Percentiles rank a stretch among this genome's conserved stretches.
phyloP scores from a whole-genome alignment of 371 early-diverging fungal genomes.

The Coemansia sp. region DNA sequence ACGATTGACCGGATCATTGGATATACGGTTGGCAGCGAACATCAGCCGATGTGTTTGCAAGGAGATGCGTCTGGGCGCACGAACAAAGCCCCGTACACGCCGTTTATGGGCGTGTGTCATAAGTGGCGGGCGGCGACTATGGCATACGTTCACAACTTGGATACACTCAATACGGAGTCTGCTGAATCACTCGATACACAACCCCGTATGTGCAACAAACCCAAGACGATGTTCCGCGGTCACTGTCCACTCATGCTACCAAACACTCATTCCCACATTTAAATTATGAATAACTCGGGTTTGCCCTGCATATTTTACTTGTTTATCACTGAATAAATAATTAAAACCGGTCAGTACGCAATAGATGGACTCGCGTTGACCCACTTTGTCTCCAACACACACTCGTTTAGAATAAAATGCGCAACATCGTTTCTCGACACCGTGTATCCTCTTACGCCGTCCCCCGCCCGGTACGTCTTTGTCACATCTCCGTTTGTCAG shows the following conservation, averaged over 20 bases:
- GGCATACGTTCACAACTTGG: background rate
- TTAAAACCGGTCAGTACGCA: conserved; percentile 24
- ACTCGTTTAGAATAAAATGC: conserved; percentile 53
- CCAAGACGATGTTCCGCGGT: background rate
- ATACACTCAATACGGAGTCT: background rate
- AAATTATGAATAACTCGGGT: background rate
- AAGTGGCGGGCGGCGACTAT: conserved; percentile 4
- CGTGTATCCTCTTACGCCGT: conserved; percentile 47
- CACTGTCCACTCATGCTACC: background rate
- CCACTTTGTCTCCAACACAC: conserved; percentile 44
- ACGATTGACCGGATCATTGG: background rate
- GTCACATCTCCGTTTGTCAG: conserved; percentile 46
- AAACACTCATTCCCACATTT: background rate
- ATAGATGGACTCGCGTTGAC: conserved; percentile 47
- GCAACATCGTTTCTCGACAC: conserved; percentile 53
- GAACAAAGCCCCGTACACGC: background rate
- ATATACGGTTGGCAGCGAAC: background rate
- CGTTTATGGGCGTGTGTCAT: background rate
- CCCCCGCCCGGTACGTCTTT: conserved; percentile 39
- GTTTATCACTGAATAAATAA: background rate
- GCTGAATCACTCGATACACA: background rate
- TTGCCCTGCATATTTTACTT: background rate
- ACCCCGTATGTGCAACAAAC: background rate
- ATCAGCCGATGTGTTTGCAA: background rate
- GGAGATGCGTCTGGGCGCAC: background rate